A percentile compares a stretch with the other conserved stretches of the same genome.
These are phyloP conservation scores for Monosporascus sp. DNA, from an alignment of 2,329 filamentous ascomycete species.

Conservation along the genomic window DNA sequence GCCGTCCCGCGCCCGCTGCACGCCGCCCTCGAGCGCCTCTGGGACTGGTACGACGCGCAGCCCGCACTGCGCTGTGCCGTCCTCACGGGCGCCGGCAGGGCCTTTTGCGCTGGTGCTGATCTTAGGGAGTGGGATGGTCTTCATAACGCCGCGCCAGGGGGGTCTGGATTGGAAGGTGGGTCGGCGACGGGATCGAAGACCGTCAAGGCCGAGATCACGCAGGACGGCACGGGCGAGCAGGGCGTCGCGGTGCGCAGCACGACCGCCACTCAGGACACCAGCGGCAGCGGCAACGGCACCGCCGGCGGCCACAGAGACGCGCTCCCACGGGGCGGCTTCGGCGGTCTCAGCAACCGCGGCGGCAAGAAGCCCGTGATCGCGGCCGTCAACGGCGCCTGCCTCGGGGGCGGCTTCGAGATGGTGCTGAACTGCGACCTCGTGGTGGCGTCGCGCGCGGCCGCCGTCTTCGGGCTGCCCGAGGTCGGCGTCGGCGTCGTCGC, in stretches of 20 bases:
- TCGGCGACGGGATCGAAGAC: neutral
- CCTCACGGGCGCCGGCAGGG: slow-evolving; percentile 53
- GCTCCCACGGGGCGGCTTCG: slow-evolving; percentile 50
- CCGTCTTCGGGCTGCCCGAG: slow-evolving; percentile 66
- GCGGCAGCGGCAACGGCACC: neutral
- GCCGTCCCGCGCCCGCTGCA: slow-evolving; percentile 46
- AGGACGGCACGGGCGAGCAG: neutral
- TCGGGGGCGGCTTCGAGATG: slow-evolving; percentile 76
- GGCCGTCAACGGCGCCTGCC: slow-evolving; percentile 69
- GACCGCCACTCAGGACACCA: slow-evolving; percentile 7
- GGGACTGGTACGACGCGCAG: slow-evolving; percentile 58
- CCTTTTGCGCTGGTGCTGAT: slow-evolving; percentile 65
- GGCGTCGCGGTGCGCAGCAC: neutral
- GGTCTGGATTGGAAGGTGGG: neutral
- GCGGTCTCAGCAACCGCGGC: slow-evolving; percentile 57
- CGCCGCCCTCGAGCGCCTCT: slow-evolving; percentile 42
- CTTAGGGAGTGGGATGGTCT: slow-evolving; percentile 57
- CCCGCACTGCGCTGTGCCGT: slow-evolving; percentile 56
- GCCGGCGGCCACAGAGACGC: slow-evolving; percentile 14
- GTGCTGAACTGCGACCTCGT: slow-evolving; percentile 68
- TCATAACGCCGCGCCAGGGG: slow-evolving; percentile 22
- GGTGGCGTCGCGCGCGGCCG: slow-evolving; percentile 47
- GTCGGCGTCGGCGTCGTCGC: slow-evolving; percentile 66
- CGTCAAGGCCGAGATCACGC: neutral
- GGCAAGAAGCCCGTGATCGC: slow-evolving; percentile 73